Evolutionary conservation across 2,329 filamentous ascomycete species (phyloP).

Genomic region (Pyricularia sp.): DNA sequence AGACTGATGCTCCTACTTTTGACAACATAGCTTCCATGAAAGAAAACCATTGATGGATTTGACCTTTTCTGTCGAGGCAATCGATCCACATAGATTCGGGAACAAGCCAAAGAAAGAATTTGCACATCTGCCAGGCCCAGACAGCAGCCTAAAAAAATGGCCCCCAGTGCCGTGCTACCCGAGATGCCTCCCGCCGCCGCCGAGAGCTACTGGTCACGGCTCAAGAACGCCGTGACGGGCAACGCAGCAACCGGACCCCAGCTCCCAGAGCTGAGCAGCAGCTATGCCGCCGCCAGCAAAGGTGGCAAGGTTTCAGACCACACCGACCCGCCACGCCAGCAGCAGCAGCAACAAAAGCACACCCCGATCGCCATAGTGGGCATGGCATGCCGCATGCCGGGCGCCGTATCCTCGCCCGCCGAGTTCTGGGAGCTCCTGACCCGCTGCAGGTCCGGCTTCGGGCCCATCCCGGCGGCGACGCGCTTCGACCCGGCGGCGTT

Average conservation of each 20-base stretch:
- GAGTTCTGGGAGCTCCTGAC: slow-evolving; percentile 18
- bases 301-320: neutral
- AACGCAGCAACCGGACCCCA: neutral
- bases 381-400: slow-evolving; percentile 17
- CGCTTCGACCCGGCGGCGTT: slow-evolving; percentile 19
- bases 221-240: neutral
- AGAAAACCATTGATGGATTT: neutral
- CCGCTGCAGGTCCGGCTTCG: slow-evolving; percentile 14
- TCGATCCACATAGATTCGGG: neutral
- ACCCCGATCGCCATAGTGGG: slow-evolving; percentile 18
- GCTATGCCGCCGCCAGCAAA: neutral
- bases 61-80: neutral
- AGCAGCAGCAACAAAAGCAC: neutral
- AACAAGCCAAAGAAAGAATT: neutral
- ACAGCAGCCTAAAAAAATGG: neutral
- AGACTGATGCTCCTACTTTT: neutral
- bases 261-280: neutral
- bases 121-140: too few relatives aligned
- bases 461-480: slow-evolving; percentile 13
- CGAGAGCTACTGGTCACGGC: neutral
- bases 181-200: neutral
- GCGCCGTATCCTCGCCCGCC: slow-evolving; percentile 14
- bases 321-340: neutral
- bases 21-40: neutral
- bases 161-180: neutral